Evolutionary conservation across 176 grass and related monocot genomes (phyloP).

Genomic region (Cocos nucifera): DNA sequence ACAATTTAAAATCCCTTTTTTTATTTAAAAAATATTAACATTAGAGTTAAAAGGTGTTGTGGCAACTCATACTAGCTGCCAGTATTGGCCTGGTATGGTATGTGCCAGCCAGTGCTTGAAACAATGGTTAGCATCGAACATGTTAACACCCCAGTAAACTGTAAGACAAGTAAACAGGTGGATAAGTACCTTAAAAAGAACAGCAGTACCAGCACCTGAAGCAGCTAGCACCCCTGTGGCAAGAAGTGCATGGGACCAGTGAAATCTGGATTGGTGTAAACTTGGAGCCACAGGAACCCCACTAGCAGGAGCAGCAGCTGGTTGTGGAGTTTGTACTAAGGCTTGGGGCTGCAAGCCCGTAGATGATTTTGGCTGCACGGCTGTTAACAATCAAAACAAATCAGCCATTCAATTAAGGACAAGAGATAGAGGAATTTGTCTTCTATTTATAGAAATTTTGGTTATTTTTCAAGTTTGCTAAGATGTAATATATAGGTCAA

Average conservation of each 20-base stretch:
- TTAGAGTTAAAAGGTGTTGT: too few relatives aligned
- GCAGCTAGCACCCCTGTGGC: slow-evolving; percentile 58
- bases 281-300: slow-evolving; percentile 17
- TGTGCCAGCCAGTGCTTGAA: too few relatives aligned
- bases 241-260: slow-evolving; percentile 62
- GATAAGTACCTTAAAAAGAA: slow-evolving; percentile 58
- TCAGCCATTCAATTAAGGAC: background rate
- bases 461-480: background rate
- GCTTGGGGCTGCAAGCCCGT: slow-evolving; percentile 25
- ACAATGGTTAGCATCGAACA: too few relatives aligned
- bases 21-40: too few relatives aligned
- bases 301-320: slow-evolving; percentile 14
- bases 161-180: background rate
- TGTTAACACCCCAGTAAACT: too few relatives aligned
- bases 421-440: background rate
- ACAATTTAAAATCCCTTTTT: too few relatives aligned
- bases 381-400: slow-evolving; percentile 37
- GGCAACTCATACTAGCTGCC: too few relatives aligned
- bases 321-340: slow-evolving; percentile 20
- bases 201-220: slow-evolving; percentile 49
- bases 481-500: background rate
- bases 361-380: slow-evolving; percentile 32
- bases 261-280: slow-evolving; percentile 27
- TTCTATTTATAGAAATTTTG: too few relatives aligned
- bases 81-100: too few relatives aligned